phyloP scores from a whole-genome alignment of 352 stramenopile species.

The Pythium aquatile region DNA sequence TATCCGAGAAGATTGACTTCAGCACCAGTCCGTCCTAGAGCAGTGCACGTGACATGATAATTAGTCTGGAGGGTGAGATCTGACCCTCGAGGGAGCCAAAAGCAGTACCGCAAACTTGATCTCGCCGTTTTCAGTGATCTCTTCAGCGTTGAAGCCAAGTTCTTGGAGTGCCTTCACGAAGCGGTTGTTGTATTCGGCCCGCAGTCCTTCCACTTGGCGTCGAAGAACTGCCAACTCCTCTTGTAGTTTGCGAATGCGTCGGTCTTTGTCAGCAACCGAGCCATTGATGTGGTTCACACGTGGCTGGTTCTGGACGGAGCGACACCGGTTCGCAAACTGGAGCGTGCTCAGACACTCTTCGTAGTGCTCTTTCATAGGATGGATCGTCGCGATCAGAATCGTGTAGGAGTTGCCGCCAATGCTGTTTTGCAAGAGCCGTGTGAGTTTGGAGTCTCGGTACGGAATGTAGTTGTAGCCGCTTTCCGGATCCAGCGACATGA shows the following conservation, averaged over 20 bases:
- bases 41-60: background rate
- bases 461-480: constrained; percentile 89
- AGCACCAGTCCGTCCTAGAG: constrained; percentile 66
- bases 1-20: constrained; percentile 54
- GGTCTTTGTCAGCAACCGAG: constrained; percentile 81
- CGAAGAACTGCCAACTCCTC: constrained; percentile 64
- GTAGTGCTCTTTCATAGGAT: constrained; percentile 88
- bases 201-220: constrained; percentile 63
- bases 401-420: constrained; percentile 89
- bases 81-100: too few relatives aligned
- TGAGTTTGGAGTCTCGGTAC: constrained; percentile 85
- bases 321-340: constrained; percentile 90
- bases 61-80: background rate
- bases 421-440: constrained; percentile 79
- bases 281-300: constrained; percentile 86
- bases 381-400: constrained; percentile 83
- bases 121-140: constrained; percentile 71
- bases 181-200: constrained; percentile 73
- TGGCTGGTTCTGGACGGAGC: constrained; percentile 89
- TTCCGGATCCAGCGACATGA: constrained; percentile 85
- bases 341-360: constrained; percentile 90
- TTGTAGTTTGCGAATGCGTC: constrained; percentile 80
- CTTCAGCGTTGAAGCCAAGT: constrained; percentile 77
- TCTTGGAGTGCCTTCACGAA: constrained; percentile 72
- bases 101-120: constrained; percentile 79